Evolutionary conservation across 371 early-diverging fungal genomes (phyloP).

Genomic region (Mucor mucedo): DNA sequence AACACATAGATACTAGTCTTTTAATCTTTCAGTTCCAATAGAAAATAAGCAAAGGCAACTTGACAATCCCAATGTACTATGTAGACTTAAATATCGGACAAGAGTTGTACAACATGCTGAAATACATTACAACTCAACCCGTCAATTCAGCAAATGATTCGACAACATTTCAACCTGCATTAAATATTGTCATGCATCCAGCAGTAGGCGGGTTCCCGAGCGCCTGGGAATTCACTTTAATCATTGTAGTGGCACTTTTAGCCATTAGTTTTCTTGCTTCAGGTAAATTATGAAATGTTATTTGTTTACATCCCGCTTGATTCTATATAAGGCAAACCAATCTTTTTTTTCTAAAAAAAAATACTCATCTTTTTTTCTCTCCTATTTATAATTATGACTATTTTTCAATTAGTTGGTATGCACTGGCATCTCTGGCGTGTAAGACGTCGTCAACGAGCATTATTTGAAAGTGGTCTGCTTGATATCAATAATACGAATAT

Average conservation of each 20-base stretch:
- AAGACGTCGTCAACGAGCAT: slow-evolving; percentile 42
- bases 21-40: slow-evolving; percentile 9
- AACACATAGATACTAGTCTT: neutral
- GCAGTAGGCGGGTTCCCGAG: slow-evolving; percentile 49
- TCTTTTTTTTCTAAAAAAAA: slow-evolving; percentile 4
- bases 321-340: slow-evolving; percentile 8
- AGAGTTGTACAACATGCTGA: slow-evolving; percentile 33
- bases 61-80: slow-evolving; percentile 49
- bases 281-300: slow-evolving; percentile 38
- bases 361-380: slow-evolving; percentile 9
- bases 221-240: slow-evolving; percentile 64
- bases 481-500: slow-evolving; percentile 8
- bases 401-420: slow-evolving; percentile 45
- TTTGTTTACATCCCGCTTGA: slow-evolving; percentile 17
- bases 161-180: slow-evolving; percentile 30
- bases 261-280: slow-evolving; percentile 58
- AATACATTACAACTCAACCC: slow-evolving; percentile 20
- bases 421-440: slow-evolving; percentile 60
- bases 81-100: slow-evolving; percentile 42
- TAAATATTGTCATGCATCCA: slow-evolving; percentile 45
- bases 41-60: slow-evolving; percentile 37
- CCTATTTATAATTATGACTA: slow-evolving; percentile 10
- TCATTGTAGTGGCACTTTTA: slow-evolving; percentile 60
- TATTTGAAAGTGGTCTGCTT: slow-evolving; percentile 44
- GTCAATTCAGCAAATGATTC: slow-evolving; percentile 12